A percentile compares a stretch with the other conserved stretches of the same genome.
Evolutionary conservation across 1,139 yeast species (phyloP).

Genomic region (Scheffersomyces cryptocercus): DNA sequence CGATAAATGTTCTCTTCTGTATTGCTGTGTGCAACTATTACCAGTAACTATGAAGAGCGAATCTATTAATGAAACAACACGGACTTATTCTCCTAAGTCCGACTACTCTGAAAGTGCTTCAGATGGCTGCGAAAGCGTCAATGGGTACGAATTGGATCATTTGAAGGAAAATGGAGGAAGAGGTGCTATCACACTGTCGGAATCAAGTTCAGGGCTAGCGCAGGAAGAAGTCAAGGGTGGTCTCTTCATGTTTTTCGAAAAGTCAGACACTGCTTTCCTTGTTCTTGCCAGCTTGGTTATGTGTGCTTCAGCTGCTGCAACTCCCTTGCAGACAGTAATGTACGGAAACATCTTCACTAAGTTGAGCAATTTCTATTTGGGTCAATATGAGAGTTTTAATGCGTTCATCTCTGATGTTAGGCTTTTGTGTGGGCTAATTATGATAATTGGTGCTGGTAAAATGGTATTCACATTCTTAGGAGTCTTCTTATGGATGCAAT

Average conservation of each 20-base stretch:
- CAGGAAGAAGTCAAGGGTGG: conserved; percentile 1
- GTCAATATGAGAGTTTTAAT: conserved; percentile 22
- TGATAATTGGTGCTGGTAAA: conserved; percentile 57
- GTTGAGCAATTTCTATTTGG: conserved; percentile 39
- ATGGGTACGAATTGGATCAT: too few relatives aligned
- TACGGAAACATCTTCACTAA: conserved; percentile 65
- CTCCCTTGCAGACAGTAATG: conserved; percentile 65
- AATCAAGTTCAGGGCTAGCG: too few relatives aligned
- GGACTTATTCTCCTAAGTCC: background rate
- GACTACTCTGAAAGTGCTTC: background rate
- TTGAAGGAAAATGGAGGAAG: too few relatives aligned
- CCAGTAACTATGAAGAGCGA: background rate
- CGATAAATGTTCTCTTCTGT: too few relatives aligned
- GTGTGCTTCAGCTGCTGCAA: conserved; percentile 48
- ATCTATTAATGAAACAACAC: background rate
- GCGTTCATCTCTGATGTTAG: conserved; percentile 47
- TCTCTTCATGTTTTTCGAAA: conserved; percentile 28
- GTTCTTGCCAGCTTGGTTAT: conserved; percentile 24
- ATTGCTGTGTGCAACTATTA: too few relatives aligned
- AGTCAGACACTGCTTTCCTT: conserved; percentile 24
- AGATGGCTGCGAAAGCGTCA: too few relatives aligned
- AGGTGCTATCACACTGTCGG: too few relatives aligned
- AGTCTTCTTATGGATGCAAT: conserved; percentile 60
- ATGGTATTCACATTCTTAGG: conserved; percentile 56
- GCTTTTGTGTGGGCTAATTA: conserved; percentile 52